These are phyloP conservation scores for Umbilicus rupestris DNA, from an alignment of 164 flowering plant genomes.

Conservation along the genomic window DNA sequence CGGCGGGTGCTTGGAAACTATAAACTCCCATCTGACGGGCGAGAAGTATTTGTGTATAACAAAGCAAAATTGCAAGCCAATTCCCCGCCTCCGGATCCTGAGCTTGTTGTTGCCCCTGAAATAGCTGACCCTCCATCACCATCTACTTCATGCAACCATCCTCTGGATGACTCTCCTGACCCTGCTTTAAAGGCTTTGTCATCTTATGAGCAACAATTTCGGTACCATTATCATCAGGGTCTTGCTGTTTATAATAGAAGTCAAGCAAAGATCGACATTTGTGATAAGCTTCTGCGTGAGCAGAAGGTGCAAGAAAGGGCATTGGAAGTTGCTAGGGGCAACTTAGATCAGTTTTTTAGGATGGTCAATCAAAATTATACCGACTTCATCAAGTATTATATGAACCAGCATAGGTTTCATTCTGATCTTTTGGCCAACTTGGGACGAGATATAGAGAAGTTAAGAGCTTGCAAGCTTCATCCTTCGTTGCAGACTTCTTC, in stretches of 20 bases:
- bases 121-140: slow-evolving; percentile 44
- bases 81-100: slow-evolving; percentile 51
- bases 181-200: slow-evolving; percentile 97
- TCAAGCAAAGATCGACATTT: slow-evolving; percentile 34
- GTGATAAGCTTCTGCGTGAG: slow-evolving; percentile 62
- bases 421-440: slow-evolving; percentile 58
- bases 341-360: slow-evolving; percentile 62
- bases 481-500: slow-evolving; percentile 63
- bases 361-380: slow-evolving; percentile 52
- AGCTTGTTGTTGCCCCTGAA: slow-evolving; percentile 41
- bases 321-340: slow-evolving; percentile 65
- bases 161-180: slow-evolving; percentile 80
- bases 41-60: slow-evolving; percentile 76
- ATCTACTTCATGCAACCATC: slow-evolving; percentile 52
- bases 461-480: slow-evolving; percentile 62
- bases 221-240: slow-evolving; percentile 76
- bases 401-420: slow-evolving; percentile 64
- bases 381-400: slow-evolving; percentile 72
- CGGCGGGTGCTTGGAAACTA: slow-evolving; percentile 57
- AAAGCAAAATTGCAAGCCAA: slow-evolving; percentile 49
- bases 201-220: slow-evolving; percentile 78
- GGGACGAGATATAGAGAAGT: slow-evolving; percentile 57
- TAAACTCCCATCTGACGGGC: slow-evolving; percentile 60
- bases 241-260: slow-evolving; percentile 48
- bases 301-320: slow-evolving; percentile 86